A percentile compares a stretch with the other conserved stretches of the same genome.
These are phyloP conservation scores for Leishmania martiniquensis DNA, from an alignment of 208 protist species.

Conservation along the genomic window DNA sequence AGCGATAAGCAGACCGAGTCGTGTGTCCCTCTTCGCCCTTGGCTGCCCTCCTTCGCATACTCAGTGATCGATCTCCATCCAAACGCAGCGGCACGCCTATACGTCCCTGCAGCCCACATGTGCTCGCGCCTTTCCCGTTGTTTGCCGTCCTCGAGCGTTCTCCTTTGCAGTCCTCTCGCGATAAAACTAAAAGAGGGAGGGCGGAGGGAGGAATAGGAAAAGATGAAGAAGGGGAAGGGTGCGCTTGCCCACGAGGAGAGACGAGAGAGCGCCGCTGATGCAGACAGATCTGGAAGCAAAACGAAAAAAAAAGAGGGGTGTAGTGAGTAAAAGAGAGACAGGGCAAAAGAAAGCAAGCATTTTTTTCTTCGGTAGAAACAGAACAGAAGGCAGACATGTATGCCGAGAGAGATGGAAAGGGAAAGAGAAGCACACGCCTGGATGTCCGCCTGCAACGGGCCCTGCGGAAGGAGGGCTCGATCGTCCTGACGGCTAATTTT, in stretches of 20 bases:
- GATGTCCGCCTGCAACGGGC: constrained; percentile 2
- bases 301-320: constrained; percentile 6
- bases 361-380: no score
- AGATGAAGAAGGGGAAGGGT: neutral
- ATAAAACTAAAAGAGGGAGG: neutral
- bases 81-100: neutral
- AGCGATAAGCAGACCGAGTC: neutral
- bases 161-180: no score
- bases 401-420: constrained; percentile 2
- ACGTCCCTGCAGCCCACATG: no score
- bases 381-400: constrained; percentile 3
- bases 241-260: neutral
- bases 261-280: neutral
- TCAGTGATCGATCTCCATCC: neutral
- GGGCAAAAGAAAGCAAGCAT: neutral
- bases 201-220: neutral
- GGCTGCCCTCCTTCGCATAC: neutral
- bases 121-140: no score
- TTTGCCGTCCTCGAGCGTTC: no score
- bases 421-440: constrained; percentile 17
- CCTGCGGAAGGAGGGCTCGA: neutral
- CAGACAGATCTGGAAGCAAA: constrained; percentile 10
- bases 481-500: constrained; percentile 2
- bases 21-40: neutral
- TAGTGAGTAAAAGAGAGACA: neutral